Conservation (phyloP, 352 stramenopile genomes). For the Globisporangium sylvaticum region DNA sequence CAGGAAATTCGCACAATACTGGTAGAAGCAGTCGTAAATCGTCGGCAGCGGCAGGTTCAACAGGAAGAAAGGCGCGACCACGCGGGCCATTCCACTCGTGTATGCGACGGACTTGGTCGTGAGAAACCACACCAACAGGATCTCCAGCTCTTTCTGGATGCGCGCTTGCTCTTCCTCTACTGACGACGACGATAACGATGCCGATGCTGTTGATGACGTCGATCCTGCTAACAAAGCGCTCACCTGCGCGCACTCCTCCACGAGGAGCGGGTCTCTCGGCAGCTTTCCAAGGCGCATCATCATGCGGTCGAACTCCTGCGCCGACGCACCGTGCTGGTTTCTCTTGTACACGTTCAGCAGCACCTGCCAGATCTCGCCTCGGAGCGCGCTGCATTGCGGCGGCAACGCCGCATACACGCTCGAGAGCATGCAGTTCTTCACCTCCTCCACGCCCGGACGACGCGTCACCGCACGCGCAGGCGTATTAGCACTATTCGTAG, state of each 20-base stretch:
- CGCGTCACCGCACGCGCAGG: constrained; percentile 51
- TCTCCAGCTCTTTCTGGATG: constrained; percentile 63
- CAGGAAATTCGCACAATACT: constrained; percentile 72
- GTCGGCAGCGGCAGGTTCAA: constrained; percentile 66
- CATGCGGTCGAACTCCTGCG: constrained; percentile 76
- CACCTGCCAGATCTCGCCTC: constrained; percentile 79
- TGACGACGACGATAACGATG: not conserved
- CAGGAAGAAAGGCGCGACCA: constrained; percentile 71
- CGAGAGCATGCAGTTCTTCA: constrained; percentile 55
- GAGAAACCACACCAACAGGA: constrained; percentile 76
- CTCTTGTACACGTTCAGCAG: constrained; percentile 78
- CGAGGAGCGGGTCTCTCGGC: constrained; percentile 54
- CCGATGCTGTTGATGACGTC: not conserved
- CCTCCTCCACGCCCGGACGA: constrained; percentile 68
- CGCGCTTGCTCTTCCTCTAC: constrained; percentile 19
- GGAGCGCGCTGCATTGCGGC: constrained; percentile 41
- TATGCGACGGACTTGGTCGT: constrained; percentile 80
- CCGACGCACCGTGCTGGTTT: constrained; percentile 63
- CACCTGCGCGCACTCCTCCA: constrained; percentile 50
- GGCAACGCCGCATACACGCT: constrained; percentile 48
- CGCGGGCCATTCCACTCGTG: constrained; percentile 65
- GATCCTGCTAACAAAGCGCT: constrained; percentile 29
- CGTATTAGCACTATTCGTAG: constrained; percentile 9
- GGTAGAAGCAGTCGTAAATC: constrained; percentile 86
- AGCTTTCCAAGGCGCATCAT: constrained; percentile 57